phyloP scores from a whole-genome alignment of 2,329 filamentous ascomycete genomes.

The Hypoxylon sp. region DNA sequence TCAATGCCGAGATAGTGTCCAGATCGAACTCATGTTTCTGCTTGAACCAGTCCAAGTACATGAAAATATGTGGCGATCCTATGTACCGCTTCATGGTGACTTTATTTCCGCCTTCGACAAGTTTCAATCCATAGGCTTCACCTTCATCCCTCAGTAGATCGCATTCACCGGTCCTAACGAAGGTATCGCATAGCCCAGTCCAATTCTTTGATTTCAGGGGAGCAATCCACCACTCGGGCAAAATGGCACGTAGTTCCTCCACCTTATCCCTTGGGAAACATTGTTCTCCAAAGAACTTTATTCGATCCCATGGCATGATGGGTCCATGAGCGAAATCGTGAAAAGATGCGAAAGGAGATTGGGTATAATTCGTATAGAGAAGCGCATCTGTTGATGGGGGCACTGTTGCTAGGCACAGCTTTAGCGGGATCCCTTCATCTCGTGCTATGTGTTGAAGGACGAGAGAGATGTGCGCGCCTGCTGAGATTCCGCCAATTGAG shows the following conservation, averaged over 20 bases:
- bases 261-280: constrained; percentile 51
- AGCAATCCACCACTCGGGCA: constrained; percentile 56
- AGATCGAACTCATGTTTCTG: constrained; percentile 55
- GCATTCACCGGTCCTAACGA: constrained; percentile 54
- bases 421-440: constrained; percentile 56
- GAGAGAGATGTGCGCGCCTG: constrained; percentile 56
- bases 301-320: constrained; percentile 55
- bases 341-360: constrained; percentile 56
- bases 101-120: constrained; percentile 62
- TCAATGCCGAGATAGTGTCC: constrained; percentile 54
- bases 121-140: constrained; percentile 61
- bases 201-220: constrained; percentile 55
- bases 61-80: constrained; percentile 65
- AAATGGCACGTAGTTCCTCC: constrained; percentile 47
- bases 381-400: constrained; percentile 50
- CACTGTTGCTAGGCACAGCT: constrained; percentile 55
- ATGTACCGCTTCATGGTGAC: constrained; percentile 63
- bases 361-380: constrained; percentile 52
- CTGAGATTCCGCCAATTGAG: constrained; percentile 58
- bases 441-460: constrained; percentile 58
- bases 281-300: constrained; percentile 54
- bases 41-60: constrained; percentile 51
- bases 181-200: constrained; percentile 54
- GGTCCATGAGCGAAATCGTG: constrained; percentile 55
- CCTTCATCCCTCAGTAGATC: constrained; percentile 66